Evolutionary conservation across 306 rosid genomes (phyloP), one percentile per base, ranked within the genome.

Genomic region (Cucurbita argyrosperma): DNA sequence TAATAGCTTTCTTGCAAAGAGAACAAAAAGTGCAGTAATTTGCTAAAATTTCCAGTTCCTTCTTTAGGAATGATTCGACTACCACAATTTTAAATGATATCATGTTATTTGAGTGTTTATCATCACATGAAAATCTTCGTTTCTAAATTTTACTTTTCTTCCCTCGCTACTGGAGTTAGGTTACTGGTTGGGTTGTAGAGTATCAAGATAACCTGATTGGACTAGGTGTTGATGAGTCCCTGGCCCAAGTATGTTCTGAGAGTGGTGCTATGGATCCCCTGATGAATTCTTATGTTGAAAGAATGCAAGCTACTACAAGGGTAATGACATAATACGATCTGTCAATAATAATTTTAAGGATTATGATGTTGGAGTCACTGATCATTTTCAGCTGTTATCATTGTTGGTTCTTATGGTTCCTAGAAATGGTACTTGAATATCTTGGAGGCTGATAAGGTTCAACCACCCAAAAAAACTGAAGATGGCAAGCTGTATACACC

Each of bases 231-330:
- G 99, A 94, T 13, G 99, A 91, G 67, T 83, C 96, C 79, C 83
- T 94, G 56, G 95, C 99, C 73, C 99, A 94, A 87, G 97, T 94
- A 53, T 94, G 99, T 82, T 90, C 97, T 39, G 99, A 94, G 86
- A 88, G 99, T 79, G 99, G 99, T 84, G 87, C 99, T 74, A 89
- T 94, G 99, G 99, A 94, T 81, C 97, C 99, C 73, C 90, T 94
- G 38, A 89, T 94, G 99, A 91, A 94, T 73, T 86, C 99, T 1
- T 94, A 94, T 81, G 96, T 91, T 47, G 99, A 94, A 82, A 83
- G 99, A 87, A 91, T 94, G 99, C 97, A 94, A 83, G 99, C 97
- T 65, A 94, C 96, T 35, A 91, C 97, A 75, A 89, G 87, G 90
- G 99, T 94, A 89, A 75, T 59, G 76, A 46, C 37, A 7, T 72